Evolutionary conservation across 768 basidiomycete genomes (phyloP), one percentile per base, ranked within the genome.

Genomic region (Suillus variegatus): DNA sequence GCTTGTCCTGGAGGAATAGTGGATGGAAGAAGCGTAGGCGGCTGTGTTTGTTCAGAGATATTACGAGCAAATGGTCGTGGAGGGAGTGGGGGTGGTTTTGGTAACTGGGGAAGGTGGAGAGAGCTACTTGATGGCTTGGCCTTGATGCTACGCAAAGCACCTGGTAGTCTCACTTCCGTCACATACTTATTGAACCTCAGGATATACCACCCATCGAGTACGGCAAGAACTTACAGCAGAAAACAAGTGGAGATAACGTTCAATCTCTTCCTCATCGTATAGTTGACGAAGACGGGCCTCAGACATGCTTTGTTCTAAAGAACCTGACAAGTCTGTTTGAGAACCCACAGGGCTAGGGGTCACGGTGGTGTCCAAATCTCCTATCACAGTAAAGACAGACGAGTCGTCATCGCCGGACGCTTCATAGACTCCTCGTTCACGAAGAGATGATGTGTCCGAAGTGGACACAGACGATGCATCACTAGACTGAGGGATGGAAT

Each of bases 211-310:
- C 25, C 35, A 41, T 47, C 2, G 16, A 16, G 41, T 9, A 41
- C 36, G 51, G 64, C 44, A 57, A 64, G n/a, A 55, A 77, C 83
- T 72, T 70, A 88, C 88, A 43, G 82, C 78, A 49, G 87, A 84
- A 74, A 91, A 91, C n/a, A 89, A 71, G 52, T 76, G 71, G 36
- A 90, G 75, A 71, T 87, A 90, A 35, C 86, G 77, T 18, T 86
- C 81, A 16, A 89, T 84, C 76, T 90, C 88, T 71, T 89, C 87
- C 62, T 84, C 81, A 32, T 90, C 88, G 66, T 86, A 89, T 35
- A 86, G 69, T 47, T 85, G 81, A 47, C 89, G 79, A 22, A 90
- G 77, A 68, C 88, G 78, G 32, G 75, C 73, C 70, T 89, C 87
- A 9, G 82, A 81, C 35, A 87, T 71, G 5, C 77, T 77, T 46